phyloP scores from a whole-genome alignment of 2,329 filamentous ascomycete species.

The Sporothrix euskadiensis region DNA sequence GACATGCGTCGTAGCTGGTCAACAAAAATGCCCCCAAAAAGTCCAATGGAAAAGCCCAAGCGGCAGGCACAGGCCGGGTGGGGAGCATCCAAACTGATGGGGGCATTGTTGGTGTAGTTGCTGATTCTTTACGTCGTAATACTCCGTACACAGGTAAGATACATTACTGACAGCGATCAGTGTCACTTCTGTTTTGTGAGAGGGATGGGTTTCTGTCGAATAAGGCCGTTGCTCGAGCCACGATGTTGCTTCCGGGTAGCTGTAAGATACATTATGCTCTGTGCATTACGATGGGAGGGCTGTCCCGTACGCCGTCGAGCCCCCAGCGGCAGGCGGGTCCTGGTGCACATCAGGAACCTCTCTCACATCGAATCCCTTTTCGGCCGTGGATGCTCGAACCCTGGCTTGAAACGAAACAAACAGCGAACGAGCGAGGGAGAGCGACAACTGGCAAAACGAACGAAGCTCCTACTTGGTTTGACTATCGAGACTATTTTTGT shows the following conservation, averaged over 20 bases:
- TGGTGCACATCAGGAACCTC: slow-evolving; percentile 6
- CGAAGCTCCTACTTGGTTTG: neutral
- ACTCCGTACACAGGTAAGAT: neutral
- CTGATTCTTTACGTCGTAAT: neutral
- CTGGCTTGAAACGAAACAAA: slow-evolving; percentile 27
- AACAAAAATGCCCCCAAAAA: neutral
- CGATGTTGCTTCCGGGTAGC: slow-evolving; percentile 23
- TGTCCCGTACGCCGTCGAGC: neutral
- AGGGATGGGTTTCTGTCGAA: neutral
- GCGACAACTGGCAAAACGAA: neutral
- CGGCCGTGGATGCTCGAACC: slow-evolving; percentile 3
- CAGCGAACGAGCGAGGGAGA: neutral
- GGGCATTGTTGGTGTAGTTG: slow-evolving; percentile 12
- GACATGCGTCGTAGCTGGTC: neutral
- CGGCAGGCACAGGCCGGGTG: neutral
- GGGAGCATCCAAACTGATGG: neutral
- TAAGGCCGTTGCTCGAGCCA: slow-evolving; percentile 26
- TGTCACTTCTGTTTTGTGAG: neutral
- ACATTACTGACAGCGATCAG: neutral
- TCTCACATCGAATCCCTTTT: slow-evolving; percentile 11
- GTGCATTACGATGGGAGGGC: neutral
- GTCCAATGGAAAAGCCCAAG: neutral
- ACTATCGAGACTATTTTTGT: slow-evolving; percentile 18
- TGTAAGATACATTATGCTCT: neutral
- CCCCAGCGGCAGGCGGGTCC: neutral